phyloP scores from a whole-genome alignment of 352 stramenopile genomes.

The Phytophthora multivora region DNA sequence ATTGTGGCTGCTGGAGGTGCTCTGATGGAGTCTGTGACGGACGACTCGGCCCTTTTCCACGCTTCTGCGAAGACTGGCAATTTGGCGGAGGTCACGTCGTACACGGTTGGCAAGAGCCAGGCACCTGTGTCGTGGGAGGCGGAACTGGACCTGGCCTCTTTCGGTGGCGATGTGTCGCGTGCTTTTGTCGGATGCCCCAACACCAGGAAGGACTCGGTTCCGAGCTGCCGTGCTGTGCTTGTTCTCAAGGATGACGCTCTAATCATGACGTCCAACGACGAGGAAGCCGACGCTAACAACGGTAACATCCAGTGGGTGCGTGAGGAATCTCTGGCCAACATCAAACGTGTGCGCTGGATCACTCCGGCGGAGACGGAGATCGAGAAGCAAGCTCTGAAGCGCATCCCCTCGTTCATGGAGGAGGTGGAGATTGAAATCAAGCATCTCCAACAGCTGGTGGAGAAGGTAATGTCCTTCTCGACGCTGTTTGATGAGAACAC shows the following conservation, averaged over 20 bases:
- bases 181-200: slow-evolving; percentile 64
- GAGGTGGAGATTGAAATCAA: slow-evolving; percentile 68
- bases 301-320: slow-evolving; percentile 68
- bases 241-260: slow-evolving; percentile 77
- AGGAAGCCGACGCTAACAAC: slow-evolving; percentile 29
- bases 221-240: slow-evolving; percentile 60
- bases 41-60: slow-evolving; percentile 67
- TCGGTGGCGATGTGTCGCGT: slow-evolving; percentile 52
- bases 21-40: slow-evolving; percentile 59
- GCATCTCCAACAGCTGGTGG: slow-evolving; percentile 54
- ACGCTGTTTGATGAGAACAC: slow-evolving; percentile 55
- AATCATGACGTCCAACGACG: slow-evolving; percentile 73
- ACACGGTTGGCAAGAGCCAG: slow-evolving; percentile 40
- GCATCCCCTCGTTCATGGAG: slow-evolving; percentile 74
- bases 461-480: slow-evolving; percentile 50
- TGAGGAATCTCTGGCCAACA: slow-evolving; percentile 80
- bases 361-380: slow-evolving; percentile 78
- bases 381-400: slow-evolving; percentile 72
- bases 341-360: slow-evolving; percentile 80
- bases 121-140: slow-evolving; percentile 45
- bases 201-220: slow-evolving; percentile 59
- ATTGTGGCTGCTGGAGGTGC: slow-evolving; percentile 46
- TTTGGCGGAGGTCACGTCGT: slow-evolving; percentile 49
- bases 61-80: slow-evolving; percentile 30
- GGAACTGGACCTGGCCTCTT: slow-evolving; percentile 51